Evolutionary conservation across 108 stramenopile species (phyloP), one percentile per base, ranked within the genome.

Genomic region (Nitzschia sp.): DNA sequence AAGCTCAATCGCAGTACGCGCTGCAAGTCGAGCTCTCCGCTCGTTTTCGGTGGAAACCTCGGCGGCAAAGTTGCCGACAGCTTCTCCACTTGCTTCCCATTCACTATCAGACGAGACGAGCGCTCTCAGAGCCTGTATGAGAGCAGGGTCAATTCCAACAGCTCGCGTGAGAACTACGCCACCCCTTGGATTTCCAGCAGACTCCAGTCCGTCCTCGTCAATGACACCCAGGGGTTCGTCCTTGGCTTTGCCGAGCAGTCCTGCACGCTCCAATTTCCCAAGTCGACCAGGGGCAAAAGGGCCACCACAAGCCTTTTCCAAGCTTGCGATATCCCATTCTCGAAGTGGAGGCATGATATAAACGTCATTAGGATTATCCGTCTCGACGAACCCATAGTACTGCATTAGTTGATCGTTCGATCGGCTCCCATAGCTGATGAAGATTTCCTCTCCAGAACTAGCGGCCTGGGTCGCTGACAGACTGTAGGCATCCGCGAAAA

Each of bases 321-420:
- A 38, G 2, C 83, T 75, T 1, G 57, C 79, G 72, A 94, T 89
- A 58, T 91, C 81, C 93, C 93, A 94, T 45, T 93, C 77, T 45
- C 91, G 69, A 30, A 96, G 77, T 13, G 91, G 90, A 27, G 94
- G 89, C 74, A 96, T 80, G 31, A 95, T 84, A 58, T 97, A 97
- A 16, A 89, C 79, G 73, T 97, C 96, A 32, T 72, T 17, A 1
- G 71, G 71, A 82, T 97, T 97, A 60, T 94, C 75, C 34, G 59
- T 56, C 58, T 96, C 95, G 34, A 96, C 95, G 79, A 97, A 97
- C 25, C 96, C 96, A 75, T 97, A 97, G 64, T 93, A 93, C 50
- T 96, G 93, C 46, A 97, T 63, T 34, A 97, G 65, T 54, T 95
- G 90, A 58, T 97, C 96, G 60, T 96, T 97, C 50, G 88, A 91